Percentiles rank a stretch among this genome's conserved stretches.
Conservation (phyloP, 441 rosid genomes). For the Viola pubescens region DNA sequence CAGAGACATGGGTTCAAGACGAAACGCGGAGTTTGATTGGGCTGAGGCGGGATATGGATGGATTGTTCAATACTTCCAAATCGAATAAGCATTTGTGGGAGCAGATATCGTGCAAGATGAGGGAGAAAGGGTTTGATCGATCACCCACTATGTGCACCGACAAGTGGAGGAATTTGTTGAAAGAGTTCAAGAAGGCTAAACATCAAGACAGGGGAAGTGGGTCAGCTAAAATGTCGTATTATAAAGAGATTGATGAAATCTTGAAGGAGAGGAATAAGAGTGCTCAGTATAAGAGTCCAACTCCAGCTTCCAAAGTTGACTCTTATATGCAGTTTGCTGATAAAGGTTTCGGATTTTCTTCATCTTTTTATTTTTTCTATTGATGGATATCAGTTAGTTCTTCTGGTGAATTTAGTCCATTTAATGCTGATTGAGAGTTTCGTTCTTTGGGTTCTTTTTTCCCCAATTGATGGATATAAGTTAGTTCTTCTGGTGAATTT, state of each 20-base stretch:
- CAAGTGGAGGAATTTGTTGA: slow-evolving; percentile 95
- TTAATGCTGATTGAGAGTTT: slow-evolving; percentile 2
- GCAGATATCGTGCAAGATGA: slow-evolving; percentile 79
- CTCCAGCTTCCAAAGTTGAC: slow-evolving; percentile 57
- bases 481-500: background rate
- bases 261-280: slow-evolving; percentile 62
- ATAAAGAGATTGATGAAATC: slow-evolving; percentile 83
- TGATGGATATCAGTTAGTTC: background rate
- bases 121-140: slow-evolving; percentile 87
- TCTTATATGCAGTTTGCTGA: slow-evolving; percentile 61
- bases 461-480: background rate
- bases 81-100: slow-evolving; percentile 99
- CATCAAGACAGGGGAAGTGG: slow-evolving; percentile 67
- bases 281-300: slow-evolving; percentile 47
- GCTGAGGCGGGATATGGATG: slow-evolving; percentile 73
- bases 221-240: slow-evolving; percentile 68
- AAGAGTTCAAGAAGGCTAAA: slow-evolving; percentile 85
- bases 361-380: background rate
- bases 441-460: background rate
- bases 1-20: slow-evolving; percentile 97
- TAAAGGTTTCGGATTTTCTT: slow-evolving; percentile 31
- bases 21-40: slow-evolving; percentile 75
- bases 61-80: slow-evolving; percentile 83
- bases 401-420: slow-evolving; percentile 1
- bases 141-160: slow-evolving; percentile 98